These are phyloP conservation scores for Luffa acutangula DNA, from an alignment of 306 rosid genomes.

Conservation along the genomic window DNA sequence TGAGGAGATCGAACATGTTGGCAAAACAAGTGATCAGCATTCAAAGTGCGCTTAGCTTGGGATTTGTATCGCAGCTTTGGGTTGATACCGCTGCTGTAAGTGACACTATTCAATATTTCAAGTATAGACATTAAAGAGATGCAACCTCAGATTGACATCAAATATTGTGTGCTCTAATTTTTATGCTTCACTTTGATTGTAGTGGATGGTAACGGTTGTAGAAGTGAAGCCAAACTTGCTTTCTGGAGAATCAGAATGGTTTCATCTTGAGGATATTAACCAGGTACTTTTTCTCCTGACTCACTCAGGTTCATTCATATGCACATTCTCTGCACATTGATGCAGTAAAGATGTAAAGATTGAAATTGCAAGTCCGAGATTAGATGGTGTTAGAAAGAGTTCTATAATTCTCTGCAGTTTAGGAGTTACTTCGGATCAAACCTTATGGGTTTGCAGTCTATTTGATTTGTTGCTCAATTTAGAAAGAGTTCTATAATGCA, in stretches of 20 bases:
- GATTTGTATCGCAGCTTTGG: conserved; percentile 94
- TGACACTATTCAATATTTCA: neutral
- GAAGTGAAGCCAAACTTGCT: conserved; percentile 83
- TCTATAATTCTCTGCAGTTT: neutral
- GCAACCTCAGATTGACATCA: neutral
- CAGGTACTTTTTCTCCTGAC: conserved; percentile 32
- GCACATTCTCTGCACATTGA: neutral
- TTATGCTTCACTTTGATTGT: neutral
- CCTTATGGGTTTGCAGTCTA: too few relatives aligned
- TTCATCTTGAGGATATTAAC: conserved; percentile 70
- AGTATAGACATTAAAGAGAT: neutral
- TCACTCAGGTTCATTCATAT: neutral
- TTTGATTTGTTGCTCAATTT: neutral
- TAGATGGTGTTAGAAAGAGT: neutral
- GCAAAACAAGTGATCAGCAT: conserved; percentile 82
- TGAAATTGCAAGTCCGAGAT: neutral
- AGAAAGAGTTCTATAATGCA: neutral
- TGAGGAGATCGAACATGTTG: conserved; percentile 68
- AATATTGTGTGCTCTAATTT: neutral
- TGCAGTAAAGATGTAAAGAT: neutral
- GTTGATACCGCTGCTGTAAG: conserved; percentile 71
- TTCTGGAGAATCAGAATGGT: conserved; percentile 81
- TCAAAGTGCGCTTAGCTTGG: conserved; percentile 67
- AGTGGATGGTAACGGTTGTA: conserved; percentile 78
- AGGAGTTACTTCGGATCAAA: neutral